phyloP scores from a whole-genome alignment of 345 rosid species.

The Stellera chamaejasme region DNA sequence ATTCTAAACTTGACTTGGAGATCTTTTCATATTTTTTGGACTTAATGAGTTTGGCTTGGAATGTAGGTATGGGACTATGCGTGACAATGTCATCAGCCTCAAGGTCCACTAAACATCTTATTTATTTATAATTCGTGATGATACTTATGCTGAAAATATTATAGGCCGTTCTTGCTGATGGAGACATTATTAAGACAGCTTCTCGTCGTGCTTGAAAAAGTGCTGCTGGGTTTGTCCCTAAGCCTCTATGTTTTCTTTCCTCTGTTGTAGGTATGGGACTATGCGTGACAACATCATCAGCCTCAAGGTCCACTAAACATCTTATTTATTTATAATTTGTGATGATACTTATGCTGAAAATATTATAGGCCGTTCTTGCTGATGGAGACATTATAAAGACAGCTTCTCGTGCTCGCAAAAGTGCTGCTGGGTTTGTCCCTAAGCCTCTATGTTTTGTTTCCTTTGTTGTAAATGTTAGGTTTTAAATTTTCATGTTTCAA shows the following conservation, averaged over 20 bases:
- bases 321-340: constrained; percentile 6
- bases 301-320: constrained; percentile 56
- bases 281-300: constrained; percentile 91
- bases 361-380: constrained; percentile 72
- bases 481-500: too few relatives aligned
- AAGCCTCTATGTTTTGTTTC: neutral
- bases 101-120: constrained; percentile 37
- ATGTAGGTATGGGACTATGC: constrained; percentile 97
- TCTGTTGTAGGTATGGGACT: constrained; percentile 60
- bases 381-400: constrained; percentile 92
- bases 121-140: constrained; percentile 7
- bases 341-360: constrained; percentile 19
- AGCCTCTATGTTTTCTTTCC: neutral
- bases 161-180: constrained; percentile 85
- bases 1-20: too few relatives aligned
- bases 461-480: neutral
- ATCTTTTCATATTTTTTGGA: constrained; percentile 7
- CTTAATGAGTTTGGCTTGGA: constrained; percentile 42
- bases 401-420: constrained; percentile 96
- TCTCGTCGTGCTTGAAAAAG: constrained; percentile 97
- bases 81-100: constrained; percentile 86
- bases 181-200: constrained; percentile 92
- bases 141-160: constrained; percentile 21
- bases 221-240: constrained; percentile 77
- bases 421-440: constrained; percentile 84